Percentiles rank a stretch among this genome's conserved stretches.
Evolutionary conservation across 208 protist species (phyloP).

Genomic region (Strigomonas culicis): DNA sequence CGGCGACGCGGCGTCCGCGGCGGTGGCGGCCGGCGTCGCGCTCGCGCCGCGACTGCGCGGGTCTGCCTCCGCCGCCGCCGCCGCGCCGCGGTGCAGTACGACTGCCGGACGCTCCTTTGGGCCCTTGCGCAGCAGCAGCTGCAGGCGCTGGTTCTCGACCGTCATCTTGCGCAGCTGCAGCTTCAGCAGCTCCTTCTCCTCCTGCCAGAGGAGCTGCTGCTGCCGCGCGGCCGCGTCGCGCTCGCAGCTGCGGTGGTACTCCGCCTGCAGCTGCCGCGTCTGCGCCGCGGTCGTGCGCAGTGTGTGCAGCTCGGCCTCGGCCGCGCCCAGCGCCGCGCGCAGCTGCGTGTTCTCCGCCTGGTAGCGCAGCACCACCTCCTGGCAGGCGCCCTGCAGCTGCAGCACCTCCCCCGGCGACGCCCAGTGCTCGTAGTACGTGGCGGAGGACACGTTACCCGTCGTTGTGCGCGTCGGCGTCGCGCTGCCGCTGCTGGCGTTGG

Average conservation of each 20-base stretch:
- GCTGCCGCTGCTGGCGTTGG: neutral
- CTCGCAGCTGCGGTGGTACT: constrained; percentile 33
- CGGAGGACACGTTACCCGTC: neutral
- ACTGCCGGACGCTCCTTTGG: constrained; percentile 1
- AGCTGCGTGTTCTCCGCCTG: constrained; percentile 30
- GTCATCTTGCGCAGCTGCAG: constrained; percentile 51
- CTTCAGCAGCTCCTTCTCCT: constrained; percentile 53
- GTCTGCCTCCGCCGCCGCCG: neutral
- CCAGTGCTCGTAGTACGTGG: constrained; percentile 37
- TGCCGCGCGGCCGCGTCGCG: constrained; percentile 22
- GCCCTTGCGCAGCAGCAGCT: constrained; percentile 34
- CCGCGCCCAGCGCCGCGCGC: constrained; percentile 15
- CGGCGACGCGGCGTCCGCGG: too few species aligned
- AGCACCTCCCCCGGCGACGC: constrained; percentile 72
- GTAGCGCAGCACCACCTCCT: constrained; percentile 32
- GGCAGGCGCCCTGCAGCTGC: constrained; percentile 42
- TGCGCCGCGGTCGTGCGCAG: constrained; percentile 13
- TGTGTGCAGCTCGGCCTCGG: constrained; percentile 17
- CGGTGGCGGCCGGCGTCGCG: too few species aligned
- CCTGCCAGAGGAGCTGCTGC: constrained; percentile 36
- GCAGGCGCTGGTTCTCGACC: constrained; percentile 69
- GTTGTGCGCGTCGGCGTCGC: neutral
- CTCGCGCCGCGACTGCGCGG: neutral
- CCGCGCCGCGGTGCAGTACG: constrained; percentile 4
- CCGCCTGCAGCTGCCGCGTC: constrained; percentile 28